Percentiles rank a stretch among this genome's conserved stretches.
Evolutionary conservation across 1,284 basidiomycete species (phyloP).

Genomic region (Trametes hirsuta): DNA sequence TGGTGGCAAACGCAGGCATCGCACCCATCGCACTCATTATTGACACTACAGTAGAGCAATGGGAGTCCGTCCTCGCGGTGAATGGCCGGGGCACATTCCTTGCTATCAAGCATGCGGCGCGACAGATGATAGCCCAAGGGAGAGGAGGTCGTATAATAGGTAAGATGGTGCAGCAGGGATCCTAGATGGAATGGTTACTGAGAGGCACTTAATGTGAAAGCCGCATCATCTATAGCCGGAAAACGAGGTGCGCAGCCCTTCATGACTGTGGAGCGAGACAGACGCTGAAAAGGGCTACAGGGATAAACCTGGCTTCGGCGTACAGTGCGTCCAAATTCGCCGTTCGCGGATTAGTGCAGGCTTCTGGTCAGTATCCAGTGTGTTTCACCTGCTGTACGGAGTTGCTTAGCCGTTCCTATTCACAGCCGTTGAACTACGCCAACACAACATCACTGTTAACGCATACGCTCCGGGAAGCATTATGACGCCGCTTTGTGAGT

Average conservation of each 20-base stretch:
- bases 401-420: background rate
- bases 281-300: conserved; percentile 9
- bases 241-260: conserved; percentile 22
- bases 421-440: conserved; percentile 24
- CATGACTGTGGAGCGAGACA: background rate
- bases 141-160: conserved; percentile 38
- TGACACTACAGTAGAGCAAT: conserved; percentile 22
- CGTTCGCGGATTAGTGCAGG: conserved; percentile 38
- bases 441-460: conserved; percentile 33
- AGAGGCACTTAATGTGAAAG: background rate
- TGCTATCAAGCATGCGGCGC: conserved; percentile 37
- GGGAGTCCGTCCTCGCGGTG: conserved; percentile 29
- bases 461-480: conserved; percentile 32
- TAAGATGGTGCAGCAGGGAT: conserved; percentile 3
- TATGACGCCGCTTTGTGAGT: conserved; percentile 28
- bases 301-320: conserved; percentile 14
- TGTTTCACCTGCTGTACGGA: background rate
- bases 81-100: conserved; percentile 36
- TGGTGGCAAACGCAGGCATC: conserved; percentile 36
- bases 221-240: conserved; percentile 27
- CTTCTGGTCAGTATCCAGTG: conserved; percentile 24
- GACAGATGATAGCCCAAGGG: conserved; percentile 32
- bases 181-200: background rate
- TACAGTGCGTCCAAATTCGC: conserved; percentile 39
- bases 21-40: conserved; percentile 14